Conservation (phyloP, 495 filamentous ascomycete genomes). For the Trichoderma reesei region DNA sequence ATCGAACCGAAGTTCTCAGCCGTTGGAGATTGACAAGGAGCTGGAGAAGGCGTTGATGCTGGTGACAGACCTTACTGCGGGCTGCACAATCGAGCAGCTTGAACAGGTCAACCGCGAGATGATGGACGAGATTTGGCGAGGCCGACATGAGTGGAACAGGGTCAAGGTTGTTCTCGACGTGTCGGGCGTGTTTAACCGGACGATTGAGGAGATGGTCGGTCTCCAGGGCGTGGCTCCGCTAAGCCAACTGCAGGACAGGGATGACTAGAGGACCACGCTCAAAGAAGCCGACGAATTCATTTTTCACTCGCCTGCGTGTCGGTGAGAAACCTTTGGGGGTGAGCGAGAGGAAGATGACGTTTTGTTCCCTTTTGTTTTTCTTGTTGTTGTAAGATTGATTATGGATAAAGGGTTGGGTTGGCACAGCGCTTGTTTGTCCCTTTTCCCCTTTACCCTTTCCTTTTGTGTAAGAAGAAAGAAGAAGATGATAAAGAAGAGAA, state of each 20-base stretch:
- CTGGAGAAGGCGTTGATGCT: conserved; percentile 46
- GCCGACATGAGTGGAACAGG: conserved; percentile 70
- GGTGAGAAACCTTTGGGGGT: background rate
- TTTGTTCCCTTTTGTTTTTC: no score
- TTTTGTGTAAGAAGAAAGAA: background rate
- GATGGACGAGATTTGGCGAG: conserved; percentile 82
- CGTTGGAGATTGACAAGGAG: conserved; percentile 41
- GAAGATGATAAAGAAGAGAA: background rate
- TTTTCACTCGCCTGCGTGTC: background rate
- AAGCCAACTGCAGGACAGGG: conserved; percentile 18
- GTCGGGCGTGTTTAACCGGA: conserved; percentile 61
- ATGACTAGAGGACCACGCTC: conserved; percentile 1
- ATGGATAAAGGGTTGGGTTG: conserved; percentile 10
- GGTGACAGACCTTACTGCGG: conserved; percentile 57
- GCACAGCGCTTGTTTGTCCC: background rate
- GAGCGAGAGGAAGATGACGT: background rate
- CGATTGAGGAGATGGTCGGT: conserved; percentile 68
- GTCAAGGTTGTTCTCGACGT: conserved; percentile 54
- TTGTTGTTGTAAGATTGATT: conserved; percentile 2
- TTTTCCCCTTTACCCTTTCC: background rate
- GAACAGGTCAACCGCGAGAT: conserved; percentile 86
- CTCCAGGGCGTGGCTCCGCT: conserved; percentile 42
- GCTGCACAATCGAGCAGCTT: conserved; percentile 83
- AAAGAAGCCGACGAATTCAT: background rate
- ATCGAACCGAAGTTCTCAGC: conserved; percentile 28